These are phyloP conservation scores for Tephrocybe sp. DNA, from an alignment of 768 basidiomycete species.

Conservation along the genomic window DNA sequence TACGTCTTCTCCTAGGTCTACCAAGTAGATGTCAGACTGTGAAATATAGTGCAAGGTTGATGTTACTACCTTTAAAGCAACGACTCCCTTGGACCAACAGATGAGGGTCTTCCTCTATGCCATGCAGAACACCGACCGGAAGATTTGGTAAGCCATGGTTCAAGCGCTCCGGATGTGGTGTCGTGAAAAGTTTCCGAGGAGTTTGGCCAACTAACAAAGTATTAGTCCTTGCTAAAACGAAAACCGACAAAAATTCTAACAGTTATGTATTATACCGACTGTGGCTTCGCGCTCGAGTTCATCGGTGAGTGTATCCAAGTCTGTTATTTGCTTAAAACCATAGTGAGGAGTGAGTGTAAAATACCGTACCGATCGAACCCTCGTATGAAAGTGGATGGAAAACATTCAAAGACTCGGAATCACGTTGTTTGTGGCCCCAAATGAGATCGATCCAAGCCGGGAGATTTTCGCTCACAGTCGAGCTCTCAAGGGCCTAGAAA, in stretches of 20 bases:
- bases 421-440: constrained; percentile 87
- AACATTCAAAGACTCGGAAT: constrained; percentile 73
- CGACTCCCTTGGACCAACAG: constrained; percentile 58
- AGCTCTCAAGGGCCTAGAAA: constrained; percentile 80
- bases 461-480: constrained; percentile 80
- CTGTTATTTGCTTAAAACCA: constrained; percentile 33
- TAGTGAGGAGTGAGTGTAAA: neutral
- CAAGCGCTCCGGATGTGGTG: constrained; percentile 74
- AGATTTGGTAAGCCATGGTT: constrained; percentile 72
- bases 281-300: constrained; percentile 89
- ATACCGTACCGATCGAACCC: constrained; percentile 69
- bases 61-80: constrained; percentile 51
- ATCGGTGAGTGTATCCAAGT: constrained; percentile 84
- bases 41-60: neutral
- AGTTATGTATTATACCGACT: constrained; percentile 94
- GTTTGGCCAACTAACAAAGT: constrained; percentile 78
- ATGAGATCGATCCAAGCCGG: constrained; percentile 93
- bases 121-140: constrained; percentile 69
- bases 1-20: constrained; percentile 48
- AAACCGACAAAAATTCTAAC: constrained; percentile 40
- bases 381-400: constrained; percentile 95
- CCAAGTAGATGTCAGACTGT: neutral
- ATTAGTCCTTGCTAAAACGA: neutral
- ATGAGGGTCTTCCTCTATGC: constrained; percentile 83
- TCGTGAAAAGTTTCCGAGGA: constrained; percentile 78